These are phyloP conservation scores for Boletus sp. DNA, from an alignment of 768 basidiomycete species.

Conservation along the genomic window DNA sequence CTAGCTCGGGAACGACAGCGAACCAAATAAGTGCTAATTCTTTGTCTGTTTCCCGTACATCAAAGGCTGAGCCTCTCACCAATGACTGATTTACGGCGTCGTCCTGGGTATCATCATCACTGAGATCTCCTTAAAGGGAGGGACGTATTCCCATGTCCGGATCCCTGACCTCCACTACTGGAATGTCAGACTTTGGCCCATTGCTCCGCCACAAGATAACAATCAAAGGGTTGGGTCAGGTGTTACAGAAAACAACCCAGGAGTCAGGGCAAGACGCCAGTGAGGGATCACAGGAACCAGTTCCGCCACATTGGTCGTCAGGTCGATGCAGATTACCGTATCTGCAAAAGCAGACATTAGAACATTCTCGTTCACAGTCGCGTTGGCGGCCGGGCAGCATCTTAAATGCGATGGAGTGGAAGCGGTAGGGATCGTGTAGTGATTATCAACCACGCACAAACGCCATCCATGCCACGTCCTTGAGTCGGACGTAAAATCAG, in stretches of 20 bases:
- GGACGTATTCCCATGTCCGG: slow-evolving; percentile 12
- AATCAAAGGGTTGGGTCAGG: slow-evolving; percentile 10
- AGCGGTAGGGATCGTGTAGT: neutral
- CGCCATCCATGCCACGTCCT: slow-evolving; percentile 14
- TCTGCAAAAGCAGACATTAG: neutral
- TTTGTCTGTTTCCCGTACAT: slow-evolving; percentile 8
- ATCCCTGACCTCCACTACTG: neutral
- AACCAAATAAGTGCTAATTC: slow-evolving; percentile 13
- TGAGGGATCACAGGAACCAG: neutral
- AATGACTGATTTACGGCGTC: slow-evolving; percentile 11
- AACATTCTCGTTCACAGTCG: neutral
- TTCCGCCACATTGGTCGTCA: neutral
- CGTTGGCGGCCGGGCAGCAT: neutral
- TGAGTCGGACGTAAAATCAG: slow-evolving; percentile 18
- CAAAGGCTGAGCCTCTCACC: slow-evolving; percentile 3
- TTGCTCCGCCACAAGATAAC: neutral
- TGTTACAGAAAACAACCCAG: slow-evolving; percentile 12
- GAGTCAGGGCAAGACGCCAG: slow-evolving; percentile 13
- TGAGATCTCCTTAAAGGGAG: slow-evolving; percentile 6
- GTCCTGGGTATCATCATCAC: slow-evolving; percentile 4
- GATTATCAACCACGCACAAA: slow-evolving; percentile 25
- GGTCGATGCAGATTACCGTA: neutral
- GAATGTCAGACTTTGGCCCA: neutral
- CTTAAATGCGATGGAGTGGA: slow-evolving; percentile 2
- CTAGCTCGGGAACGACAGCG: neutral